These are phyloP conservation scores for Calamus simplicifolius DNA, from an alignment of 176 grass and related monocot species.

Conservation along the genomic window DNA sequence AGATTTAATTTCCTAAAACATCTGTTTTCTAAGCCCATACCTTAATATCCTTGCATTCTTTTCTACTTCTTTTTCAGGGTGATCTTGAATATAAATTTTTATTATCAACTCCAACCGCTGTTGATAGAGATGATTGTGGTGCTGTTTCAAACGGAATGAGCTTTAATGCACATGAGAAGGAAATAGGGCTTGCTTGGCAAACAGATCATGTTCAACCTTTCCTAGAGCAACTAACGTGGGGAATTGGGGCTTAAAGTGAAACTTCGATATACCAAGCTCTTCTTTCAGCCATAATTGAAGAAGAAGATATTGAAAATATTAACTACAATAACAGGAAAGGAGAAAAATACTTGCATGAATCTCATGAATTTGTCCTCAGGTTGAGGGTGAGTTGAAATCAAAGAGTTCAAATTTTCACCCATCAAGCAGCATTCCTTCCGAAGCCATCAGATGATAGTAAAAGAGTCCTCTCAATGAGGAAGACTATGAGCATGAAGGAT, in stretches of 20 bases:
- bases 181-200: constrained; percentile 35
- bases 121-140: constrained; percentile 37
- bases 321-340: constrained; percentile 28
- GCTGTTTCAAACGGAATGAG: constrained; percentile 36
- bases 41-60: not conserved
- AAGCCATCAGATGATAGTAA: too few species aligned
- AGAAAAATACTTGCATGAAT: constrained; percentile 36
- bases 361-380: constrained; percentile 43
- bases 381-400: constrained; percentile 42
- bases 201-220: constrained; percentile 58
- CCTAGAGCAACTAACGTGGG: constrained; percentile 50
- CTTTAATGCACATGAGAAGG: constrained; percentile 39
- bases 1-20: too few species aligned
- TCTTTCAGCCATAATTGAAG: constrained; percentile 65
- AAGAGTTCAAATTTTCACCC: constrained; percentile 36
- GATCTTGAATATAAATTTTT: too few species aligned
- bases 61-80: constrained; percentile 28
- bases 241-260: constrained; percentile 31
- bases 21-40: too few species aligned
- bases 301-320: constrained; percentile 54
- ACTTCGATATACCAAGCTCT: constrained; percentile 60
- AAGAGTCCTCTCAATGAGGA: too few species aligned
- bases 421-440: too few species aligned
- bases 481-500: too few species aligned
- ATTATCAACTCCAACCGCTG: constrained; percentile 42